Percentiles rank a stretch among this genome's conserved stretches.
Conservation (phyloP, 371 early-diverging fungal species). For the Rhizomucor pusillus region DNA sequence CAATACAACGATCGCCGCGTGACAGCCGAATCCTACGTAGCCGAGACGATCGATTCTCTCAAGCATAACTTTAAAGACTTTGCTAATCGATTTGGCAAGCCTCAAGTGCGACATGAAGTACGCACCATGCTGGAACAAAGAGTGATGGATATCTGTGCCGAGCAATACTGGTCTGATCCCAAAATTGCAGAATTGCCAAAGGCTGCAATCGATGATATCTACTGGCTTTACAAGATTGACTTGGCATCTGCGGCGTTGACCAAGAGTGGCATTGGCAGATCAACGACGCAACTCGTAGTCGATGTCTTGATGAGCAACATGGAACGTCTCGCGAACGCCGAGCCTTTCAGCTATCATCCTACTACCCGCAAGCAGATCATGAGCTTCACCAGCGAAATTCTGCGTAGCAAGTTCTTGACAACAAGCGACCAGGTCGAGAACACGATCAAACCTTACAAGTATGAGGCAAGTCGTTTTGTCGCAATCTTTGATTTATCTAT, state of each 20-base stretch:
- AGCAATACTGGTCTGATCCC: constrained; percentile 89
- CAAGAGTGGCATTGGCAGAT: constrained; percentile 90
- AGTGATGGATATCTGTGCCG: constrained; percentile 87
- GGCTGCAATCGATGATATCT: constrained; percentile 52
- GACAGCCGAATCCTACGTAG: constrained; percentile 93
- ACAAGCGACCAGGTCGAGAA: constrained; percentile 97
- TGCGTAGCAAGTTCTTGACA: constrained; percentile 81
- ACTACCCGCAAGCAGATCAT: constrained; percentile 79
- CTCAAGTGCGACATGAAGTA: constrained; percentile 87
- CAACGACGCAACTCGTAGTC: constrained; percentile 88
- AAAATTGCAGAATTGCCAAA: constrained; percentile 67
- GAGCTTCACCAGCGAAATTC: constrained; percentile 77
- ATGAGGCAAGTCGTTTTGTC: constrained; percentile 53
- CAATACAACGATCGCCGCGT: constrained; percentile 94
- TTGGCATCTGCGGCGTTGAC: constrained; percentile 83
- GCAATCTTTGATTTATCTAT: not conserved
- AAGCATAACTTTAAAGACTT: constrained; percentile 94
- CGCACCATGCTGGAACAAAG: constrained; percentile 86
- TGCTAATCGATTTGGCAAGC: constrained; percentile 84
- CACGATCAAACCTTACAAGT: constrained; percentile 97
- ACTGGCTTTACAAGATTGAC: constrained; percentile 85
- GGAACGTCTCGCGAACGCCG: constrained; percentile 73
- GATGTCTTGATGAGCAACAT: constrained; percentile 84
- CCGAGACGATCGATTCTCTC: constrained; percentile 89
- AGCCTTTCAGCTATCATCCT: constrained; percentile 86